A percentile compares a stretch with the other conserved stretches of the same genome.
Evolutionary conservation across 768 basidiomycete species (phyloP).

Genomic region (Pleurotus platypus): DNA sequence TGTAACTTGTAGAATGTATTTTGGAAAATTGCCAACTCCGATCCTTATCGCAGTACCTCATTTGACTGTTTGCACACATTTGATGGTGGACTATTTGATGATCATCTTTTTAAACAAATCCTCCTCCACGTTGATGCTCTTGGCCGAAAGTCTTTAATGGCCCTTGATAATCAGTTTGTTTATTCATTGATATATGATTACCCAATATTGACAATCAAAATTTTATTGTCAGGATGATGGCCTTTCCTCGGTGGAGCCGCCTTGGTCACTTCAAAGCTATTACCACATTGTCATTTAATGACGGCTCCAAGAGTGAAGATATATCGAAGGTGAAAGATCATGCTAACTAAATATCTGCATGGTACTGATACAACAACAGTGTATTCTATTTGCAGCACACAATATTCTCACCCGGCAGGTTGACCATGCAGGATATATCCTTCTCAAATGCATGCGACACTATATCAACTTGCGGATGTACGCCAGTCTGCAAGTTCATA

Average conservation of each 20-base stretch:
- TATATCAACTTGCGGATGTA: constrained; percentile 27
- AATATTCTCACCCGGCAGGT: constrained; percentile 13
- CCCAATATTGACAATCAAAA: background rate
- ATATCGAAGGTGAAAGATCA: constrained; percentile 25
- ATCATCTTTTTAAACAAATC: constrained; percentile 26
- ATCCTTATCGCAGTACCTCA: constrained; percentile 17
- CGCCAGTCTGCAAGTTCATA: constrained; percentile 26
- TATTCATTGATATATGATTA: background rate
- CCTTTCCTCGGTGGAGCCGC: constrained; percentile 28
- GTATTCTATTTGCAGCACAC: constrained; percentile 23
- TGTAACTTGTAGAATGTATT: constrained; percentile 33
- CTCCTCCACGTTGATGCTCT: constrained; percentile 16
- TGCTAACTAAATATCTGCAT: background rate
- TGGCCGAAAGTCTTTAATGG: constrained; percentile 10
- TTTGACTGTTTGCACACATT: constrained; percentile 37
- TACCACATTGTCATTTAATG: constrained; percentile 23
- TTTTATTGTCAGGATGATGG: constrained; percentile 17
- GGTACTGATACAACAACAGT: constrained; percentile 15
- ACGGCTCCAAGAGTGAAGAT: constrained; percentile 32
- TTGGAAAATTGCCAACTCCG: constrained; percentile 21
- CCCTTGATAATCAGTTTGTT: constrained; percentile 22
- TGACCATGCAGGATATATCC: constrained; percentile 15
- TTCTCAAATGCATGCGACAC: constrained; percentile 23
- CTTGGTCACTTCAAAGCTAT: constrained; percentile 27
- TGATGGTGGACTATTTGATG: constrained; percentile 25